phyloP scores from a whole-genome alignment of 1,284 basidiomycete species.

The Malassezia sympodialis region DNA sequence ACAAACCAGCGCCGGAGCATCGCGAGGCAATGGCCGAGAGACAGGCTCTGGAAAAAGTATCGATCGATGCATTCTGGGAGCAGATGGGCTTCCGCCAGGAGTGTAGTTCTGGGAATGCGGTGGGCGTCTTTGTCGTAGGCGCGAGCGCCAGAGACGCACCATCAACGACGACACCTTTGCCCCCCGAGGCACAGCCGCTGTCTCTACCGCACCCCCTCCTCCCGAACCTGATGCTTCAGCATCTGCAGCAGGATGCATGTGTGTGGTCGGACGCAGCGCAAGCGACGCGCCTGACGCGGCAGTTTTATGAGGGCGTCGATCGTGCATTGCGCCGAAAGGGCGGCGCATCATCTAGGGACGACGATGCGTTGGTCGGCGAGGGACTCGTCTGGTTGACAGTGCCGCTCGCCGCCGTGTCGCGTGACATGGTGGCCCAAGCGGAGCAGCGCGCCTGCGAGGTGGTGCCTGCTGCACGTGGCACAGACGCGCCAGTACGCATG shows the following conservation, averaged over 20 bases:
- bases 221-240: conserved; percentile 28
- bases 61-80: conserved; percentile 42
- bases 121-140: conserved; percentile 37
- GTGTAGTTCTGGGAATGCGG: conserved; percentile 42
- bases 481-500: neutral
- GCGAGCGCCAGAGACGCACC: conserved; percentile 14
- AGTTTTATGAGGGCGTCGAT: conserved; percentile 27
- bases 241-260: conserved; percentile 37
- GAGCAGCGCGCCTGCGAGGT: neutral
- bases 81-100: conserved; percentile 45
- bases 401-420: neutral
- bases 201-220: conserved; percentile 29
- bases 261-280: conserved; percentile 24
- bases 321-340: conserved; percentile 30
- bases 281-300: conserved; percentile 22
- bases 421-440: neutral
- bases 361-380: neutral
- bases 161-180: neutral
- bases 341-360: neutral
- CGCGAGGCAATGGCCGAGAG: conserved; percentile 32
- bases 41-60: conserved; percentile 28
- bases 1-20: conserved; percentile 18
- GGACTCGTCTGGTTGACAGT: neutral
- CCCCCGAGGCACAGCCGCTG: conserved; percentile 19
- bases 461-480: conserved; percentile 1